Percentiles rank a stretch among this genome's conserved stretches.
phyloP scores from a whole-genome alignment of 2,329 filamentous ascomycete genomes.

The Alternaria infectoria region DNA sequence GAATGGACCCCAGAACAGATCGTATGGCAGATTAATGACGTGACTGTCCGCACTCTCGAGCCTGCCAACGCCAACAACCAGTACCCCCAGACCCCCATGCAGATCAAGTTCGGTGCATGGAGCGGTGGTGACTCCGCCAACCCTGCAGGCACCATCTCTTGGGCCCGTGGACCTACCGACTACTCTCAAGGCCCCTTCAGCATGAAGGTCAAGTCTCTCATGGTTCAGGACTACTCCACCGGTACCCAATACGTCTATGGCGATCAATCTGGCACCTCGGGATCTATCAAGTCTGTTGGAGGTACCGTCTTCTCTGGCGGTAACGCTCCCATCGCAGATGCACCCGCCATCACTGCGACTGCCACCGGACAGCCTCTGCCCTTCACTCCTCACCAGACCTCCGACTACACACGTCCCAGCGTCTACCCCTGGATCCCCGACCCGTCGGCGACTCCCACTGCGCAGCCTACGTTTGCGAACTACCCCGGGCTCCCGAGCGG shows the following conservation, averaged over 20 bases:
- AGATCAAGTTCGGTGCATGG: slow-evolving; percentile 91
- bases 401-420: slow-evolving; percentile 53
- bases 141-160: slow-evolving; percentile 79
- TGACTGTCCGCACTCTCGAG: slow-evolving; percentile 76
- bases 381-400: slow-evolving; percentile 66
- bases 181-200: slow-evolving; percentile 83
- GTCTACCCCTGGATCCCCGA: slow-evolving; percentile 68
- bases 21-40: slow-evolving; percentile 83
- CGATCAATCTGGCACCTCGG: slow-evolving; percentile 78
- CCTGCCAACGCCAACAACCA: slow-evolving; percentile 73
- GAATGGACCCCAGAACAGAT: slow-evolving; percentile 90
- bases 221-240: slow-evolving; percentile 90
- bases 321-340: slow-evolving; percentile 59
- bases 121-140: slow-evolving; percentile 87
- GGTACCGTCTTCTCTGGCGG: slow-evolving; percentile 73
- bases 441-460: slow-evolving; percentile 59
- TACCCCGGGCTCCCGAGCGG: slow-evolving; percentile 72
- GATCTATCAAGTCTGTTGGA: slow-evolving; percentile 80
- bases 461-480: slow-evolving; percentile 53
- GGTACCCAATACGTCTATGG: slow-evolving; percentile 84
- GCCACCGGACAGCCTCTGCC: slow-evolving; percentile 70
- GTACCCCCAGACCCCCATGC: slow-evolving; percentile 96
- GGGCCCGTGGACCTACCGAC: slow-evolving; percentile 86
- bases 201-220: slow-evolving; percentile 80
- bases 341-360: slow-evolving; percentile 68